Conservation (phyloP, 2,329 filamentous ascomycete species). For the Plectosphaerella plurivora region DNA sequence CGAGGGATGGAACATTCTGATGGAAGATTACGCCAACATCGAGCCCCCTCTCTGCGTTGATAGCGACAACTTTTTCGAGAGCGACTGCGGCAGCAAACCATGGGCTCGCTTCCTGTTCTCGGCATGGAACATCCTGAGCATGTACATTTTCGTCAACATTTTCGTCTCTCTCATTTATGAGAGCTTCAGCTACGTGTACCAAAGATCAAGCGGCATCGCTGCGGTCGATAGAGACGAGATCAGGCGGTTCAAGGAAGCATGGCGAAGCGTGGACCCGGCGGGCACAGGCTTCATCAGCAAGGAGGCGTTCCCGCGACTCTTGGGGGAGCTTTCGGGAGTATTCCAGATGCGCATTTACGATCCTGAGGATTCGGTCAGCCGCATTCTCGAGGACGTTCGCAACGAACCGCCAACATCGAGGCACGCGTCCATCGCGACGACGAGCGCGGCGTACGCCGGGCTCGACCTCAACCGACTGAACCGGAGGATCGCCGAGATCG, state of each 20-base stretch:
- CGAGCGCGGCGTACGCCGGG: slow-evolving; percentile 47
- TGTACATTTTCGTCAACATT: slow-evolving; percentile 99
- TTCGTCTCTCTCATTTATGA: slow-evolving; percentile 99
- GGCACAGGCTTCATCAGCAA: slow-evolving; percentile 90
- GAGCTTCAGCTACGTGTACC: slow-evolving; percentile 98
- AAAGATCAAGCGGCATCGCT: slow-evolving; percentile 87
- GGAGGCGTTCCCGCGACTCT: slow-evolving; percentile 79
- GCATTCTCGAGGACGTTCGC: slow-evolving; percentile 80
- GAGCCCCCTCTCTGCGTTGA: slow-evolving; percentile 77
- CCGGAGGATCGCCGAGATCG: slow-evolving; percentile 65
- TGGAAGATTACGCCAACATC: slow-evolving; percentile 90
- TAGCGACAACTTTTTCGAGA: slow-evolving; percentile 68
- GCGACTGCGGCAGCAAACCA: slow-evolving; percentile 85
- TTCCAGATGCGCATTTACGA: slow-evolving; percentile 98
- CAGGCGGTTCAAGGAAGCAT: slow-evolving; percentile 94
- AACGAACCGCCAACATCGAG: slow-evolving; percentile 47
- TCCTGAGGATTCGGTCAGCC: slow-evolving; percentile 79
- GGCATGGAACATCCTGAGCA: slow-evolving; percentile 98
- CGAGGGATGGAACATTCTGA: slow-evolving; percentile 93
- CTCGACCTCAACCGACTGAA: slow-evolving; percentile 76
- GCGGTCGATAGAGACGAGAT: slow-evolving; percentile 91
- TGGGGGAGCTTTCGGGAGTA: slow-evolving; percentile 88
- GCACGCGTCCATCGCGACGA: slow-evolving; percentile 50
- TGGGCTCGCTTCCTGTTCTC: slow-evolving; percentile 93
- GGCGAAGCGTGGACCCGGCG: slow-evolving; percentile 90